These are phyloP conservation scores for Calcarisporium arbuscula DNA, from an alignment of 2,329 filamentous ascomycete species.

Conservation along the genomic window DNA sequence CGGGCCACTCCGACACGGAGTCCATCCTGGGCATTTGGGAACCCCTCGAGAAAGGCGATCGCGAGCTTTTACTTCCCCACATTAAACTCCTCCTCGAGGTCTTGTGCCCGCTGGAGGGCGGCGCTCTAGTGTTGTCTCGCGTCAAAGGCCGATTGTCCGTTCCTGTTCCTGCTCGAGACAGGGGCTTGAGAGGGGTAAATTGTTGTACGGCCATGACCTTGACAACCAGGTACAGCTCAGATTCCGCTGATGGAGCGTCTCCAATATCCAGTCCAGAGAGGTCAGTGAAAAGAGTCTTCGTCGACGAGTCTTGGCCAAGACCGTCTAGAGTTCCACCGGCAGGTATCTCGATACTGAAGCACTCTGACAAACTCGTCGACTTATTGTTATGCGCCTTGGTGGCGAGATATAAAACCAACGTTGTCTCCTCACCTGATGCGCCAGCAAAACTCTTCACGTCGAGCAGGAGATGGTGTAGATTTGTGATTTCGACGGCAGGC, in stretches of 20 bases:
- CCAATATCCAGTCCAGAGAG: conserved; percentile 70
- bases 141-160: conserved; percentile 33
- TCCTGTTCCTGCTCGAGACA: conserved; percentile 44
- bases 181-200: conserved; percentile 37
- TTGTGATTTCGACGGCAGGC: conserved; percentile 57
- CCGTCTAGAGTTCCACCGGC: conserved; percentile 64
- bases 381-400: conserved; percentile 59
- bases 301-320: conserved; percentile 57
- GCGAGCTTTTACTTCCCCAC: conserved; percentile 57
- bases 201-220: conserved; percentile 62
- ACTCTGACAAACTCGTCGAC: conserved; percentile 70
- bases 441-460: conserved; percentile 80
- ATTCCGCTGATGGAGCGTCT: conserved; percentile 54
- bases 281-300: conserved; percentile 84
- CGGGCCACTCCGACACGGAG: conserved; percentile 46
- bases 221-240: conserved; percentile 76
- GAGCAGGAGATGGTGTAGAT: conserved; percentile 75
- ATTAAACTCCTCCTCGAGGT: conserved; percentile 58
- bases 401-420: conserved; percentile 72
- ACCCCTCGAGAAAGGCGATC: conserved; percentile 48
- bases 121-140: conserved; percentile 41
- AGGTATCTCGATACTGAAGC: conserved; percentile 71
- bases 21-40: conserved; percentile 45
- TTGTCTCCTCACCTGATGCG: conserved; percentile 66
- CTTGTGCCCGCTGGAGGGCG: conserved; percentile 44